Conservation (phyloP, 441 rosid genomes). For the Jatropha multifida region DNA sequence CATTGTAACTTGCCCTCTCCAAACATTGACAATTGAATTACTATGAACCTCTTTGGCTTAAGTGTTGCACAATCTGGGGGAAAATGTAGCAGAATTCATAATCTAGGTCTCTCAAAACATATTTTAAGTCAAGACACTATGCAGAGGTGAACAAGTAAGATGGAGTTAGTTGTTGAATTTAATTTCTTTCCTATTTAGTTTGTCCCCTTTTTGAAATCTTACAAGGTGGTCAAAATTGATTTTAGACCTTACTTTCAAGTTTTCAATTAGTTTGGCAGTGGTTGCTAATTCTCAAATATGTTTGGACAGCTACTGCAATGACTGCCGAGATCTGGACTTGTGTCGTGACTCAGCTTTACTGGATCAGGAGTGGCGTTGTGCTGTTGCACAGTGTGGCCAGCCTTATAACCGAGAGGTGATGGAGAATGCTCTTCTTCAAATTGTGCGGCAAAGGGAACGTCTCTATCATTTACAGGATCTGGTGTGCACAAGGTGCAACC, state of each 20-base stretch:
- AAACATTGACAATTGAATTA: neutral
- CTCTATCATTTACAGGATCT: constrained; percentile 91
- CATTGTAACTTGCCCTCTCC: neutral
- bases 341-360: constrained; percentile 67
- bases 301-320: constrained; percentile 84
- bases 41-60: neutral
- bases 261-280: neutral
- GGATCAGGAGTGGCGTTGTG: constrained; percentile 85
- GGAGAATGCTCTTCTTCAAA: constrained; percentile 89
- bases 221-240: neutral
- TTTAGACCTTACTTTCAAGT: neutral
- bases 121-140: neutral
- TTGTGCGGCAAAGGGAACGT: constrained; percentile 76
- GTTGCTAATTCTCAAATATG: constrained; percentile 15
- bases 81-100: neutral
- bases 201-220: neutral
- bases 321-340: constrained; percentile 89
- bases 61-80: neutral
- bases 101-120: neutral
- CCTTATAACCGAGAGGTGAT: constrained; percentile 71
- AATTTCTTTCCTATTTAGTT: neutral
- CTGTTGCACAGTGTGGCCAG: constrained; percentile 86
- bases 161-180: neutral
- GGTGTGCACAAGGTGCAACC: constrained; percentile 78
- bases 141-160: neutral